These are phyloP conservation scores for Apiospora kogelbergensis DNA, from an alignment of 2,329 filamentous ascomycete species.

Conservation along the genomic window DNA sequence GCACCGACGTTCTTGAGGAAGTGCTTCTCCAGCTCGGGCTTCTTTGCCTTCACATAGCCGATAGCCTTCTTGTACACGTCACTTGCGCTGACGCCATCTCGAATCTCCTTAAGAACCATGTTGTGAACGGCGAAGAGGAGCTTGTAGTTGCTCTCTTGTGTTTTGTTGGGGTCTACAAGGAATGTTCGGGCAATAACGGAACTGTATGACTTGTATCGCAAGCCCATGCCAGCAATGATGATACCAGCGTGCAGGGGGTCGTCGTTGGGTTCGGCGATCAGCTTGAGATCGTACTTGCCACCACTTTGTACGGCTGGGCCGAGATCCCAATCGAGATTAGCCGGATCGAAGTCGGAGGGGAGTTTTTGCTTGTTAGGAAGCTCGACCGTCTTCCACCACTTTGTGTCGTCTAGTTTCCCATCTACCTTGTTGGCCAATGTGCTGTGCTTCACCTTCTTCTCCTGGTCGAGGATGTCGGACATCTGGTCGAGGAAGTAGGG, in stretches of 20 bases:
- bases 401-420: conserved; percentile 86
- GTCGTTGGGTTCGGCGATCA: conserved; percentile 75
- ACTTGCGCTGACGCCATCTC: conserved; percentile 81
- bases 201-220: conserved; percentile 95
- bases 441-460: conserved; percentile 95
- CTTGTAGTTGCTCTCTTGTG: conserved; percentile 93
- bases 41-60: conserved; percentile 78
- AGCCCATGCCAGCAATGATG: conserved; percentile 87
- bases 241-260: conserved; percentile 86
- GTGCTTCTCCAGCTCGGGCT: conserved; percentile 92
- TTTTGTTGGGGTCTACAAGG: conserved; percentile 94
- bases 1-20: conserved; percentile 91
- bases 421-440: conserved; percentile 83
- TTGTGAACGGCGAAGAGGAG: conserved; percentile 83
- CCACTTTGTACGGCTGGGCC: conserved; percentile 92
- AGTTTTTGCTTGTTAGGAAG: conserved; percentile 72
- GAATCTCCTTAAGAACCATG: conserved; percentile 84
- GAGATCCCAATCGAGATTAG: conserved; percentile 91
- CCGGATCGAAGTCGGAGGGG: conserved; percentile 80
- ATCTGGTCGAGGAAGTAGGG: conserved; percentile 98
- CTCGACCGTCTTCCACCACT: conserved; percentile 84
- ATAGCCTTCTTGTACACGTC: conserved; percentile 91
- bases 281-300: conserved; percentile 88
- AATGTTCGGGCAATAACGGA: conserved; percentile 92
- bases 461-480: conserved; percentile 91